Conservation (phyloP, 148 eudicot genomes). For the Rhododendron griersonianum region DNA sequence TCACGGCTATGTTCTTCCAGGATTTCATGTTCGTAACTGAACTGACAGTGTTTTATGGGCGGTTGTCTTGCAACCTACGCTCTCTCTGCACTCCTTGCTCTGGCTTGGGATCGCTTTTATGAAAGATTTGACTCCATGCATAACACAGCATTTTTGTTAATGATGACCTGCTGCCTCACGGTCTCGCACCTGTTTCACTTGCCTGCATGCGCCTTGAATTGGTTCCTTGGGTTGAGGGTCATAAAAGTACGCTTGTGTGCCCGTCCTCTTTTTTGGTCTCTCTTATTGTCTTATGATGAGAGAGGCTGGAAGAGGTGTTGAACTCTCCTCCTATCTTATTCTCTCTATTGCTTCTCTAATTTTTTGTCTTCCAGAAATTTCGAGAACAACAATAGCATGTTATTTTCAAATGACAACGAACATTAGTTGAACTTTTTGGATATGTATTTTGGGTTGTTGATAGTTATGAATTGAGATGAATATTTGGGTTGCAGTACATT, state of each 20-base stretch:
- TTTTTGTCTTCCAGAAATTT: neutral
- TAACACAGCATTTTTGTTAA: neutral
- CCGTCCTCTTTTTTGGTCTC: neutral
- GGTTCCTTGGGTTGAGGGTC: neutral
- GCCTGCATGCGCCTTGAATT: neutral
- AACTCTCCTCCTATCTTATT: neutral
- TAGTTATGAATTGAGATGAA: no score
- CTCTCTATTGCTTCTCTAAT: neutral
- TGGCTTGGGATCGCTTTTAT: neutral
- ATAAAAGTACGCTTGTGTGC: neutral
- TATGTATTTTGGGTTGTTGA: no score
- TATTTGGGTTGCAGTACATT: no score
- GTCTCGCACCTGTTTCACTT: neutral
- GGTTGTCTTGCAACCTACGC: neutral
- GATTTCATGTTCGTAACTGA: neutral
- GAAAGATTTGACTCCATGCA: neutral
- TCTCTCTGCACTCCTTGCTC: neutral
- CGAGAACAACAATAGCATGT: neutral
- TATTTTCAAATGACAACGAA: neutral
- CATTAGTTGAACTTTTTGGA: no score
- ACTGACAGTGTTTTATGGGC: neutral
- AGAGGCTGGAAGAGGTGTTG: neutral
- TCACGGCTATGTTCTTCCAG: neutral
- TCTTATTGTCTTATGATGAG: neutral
- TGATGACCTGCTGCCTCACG: neutral